Conservation (phyloP, 192 early-diverging fungal genomes). For the Entomortierella parvispora region DNA sequence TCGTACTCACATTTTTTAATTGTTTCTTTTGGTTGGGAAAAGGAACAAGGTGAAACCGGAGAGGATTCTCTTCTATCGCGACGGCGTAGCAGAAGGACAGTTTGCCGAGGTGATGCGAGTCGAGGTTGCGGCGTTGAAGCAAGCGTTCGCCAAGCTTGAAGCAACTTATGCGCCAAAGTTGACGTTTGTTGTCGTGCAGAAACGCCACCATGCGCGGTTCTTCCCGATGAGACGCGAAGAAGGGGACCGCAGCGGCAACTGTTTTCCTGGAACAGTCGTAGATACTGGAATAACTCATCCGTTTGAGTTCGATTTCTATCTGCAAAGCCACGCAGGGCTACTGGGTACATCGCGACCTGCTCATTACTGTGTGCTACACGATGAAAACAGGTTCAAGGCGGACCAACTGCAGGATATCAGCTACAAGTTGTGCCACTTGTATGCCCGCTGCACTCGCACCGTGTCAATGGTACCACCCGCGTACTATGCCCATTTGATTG, state of each 20-base stretch:
- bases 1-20: neutral
- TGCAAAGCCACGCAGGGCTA: conserved; percentile 88
- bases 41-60: conserved; percentile 71
- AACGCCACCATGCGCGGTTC: conserved; percentile 88
- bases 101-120: neutral
- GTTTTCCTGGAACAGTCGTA: conserved; percentile 80
- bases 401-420: conserved; percentile 86
- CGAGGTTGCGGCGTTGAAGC: conserved; percentile 8
- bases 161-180: conserved; percentile 75
- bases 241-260: conserved; percentile 80
- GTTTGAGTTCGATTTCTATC: conserved; percentile 82
- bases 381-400: conserved; percentile 81
- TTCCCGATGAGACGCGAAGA: conserved; percentile 68
- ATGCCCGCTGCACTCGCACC: conserved; percentile 82
- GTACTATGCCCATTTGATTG: conserved; percentile 95
- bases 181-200: conserved; percentile 84
- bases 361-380: conserved; percentile 87
- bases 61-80: conserved; percentile 86
- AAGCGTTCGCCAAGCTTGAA: conserved; percentile 69
- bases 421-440: conserved; percentile 87
- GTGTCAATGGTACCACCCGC: conserved; percentile 72
- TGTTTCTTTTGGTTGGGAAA: neutral
- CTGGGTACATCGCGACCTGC: conserved; percentile 92
- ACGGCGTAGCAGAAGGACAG: conserved; percentile 89
- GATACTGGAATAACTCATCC: conserved; percentile 77